Conservation (phyloP, 768 basidiomycete species). For the Tulasnella sp. region DNA sequence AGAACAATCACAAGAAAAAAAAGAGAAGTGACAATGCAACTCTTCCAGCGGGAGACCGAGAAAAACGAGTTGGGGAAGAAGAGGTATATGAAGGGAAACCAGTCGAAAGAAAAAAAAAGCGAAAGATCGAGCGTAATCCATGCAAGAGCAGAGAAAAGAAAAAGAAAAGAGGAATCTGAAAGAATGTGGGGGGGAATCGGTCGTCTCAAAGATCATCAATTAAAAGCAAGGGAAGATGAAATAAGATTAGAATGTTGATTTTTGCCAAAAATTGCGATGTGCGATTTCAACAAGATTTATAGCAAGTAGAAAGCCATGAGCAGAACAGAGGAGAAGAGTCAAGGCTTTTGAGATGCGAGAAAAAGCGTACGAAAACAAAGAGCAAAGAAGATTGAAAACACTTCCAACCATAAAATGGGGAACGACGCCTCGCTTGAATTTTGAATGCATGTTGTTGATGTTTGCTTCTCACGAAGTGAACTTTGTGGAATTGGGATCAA, state of each 20-base stretch:
- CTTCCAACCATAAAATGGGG: conserved; percentile 3
- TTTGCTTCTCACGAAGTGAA: neutral
- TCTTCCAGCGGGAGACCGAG: conserved; percentile 5
- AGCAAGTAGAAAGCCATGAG: neutral
- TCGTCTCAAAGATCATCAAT: neutral
- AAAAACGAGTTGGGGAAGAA: neutral
- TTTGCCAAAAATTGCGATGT: too few relatives aligned
- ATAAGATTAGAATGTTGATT: too few relatives aligned
- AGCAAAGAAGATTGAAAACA: conserved; percentile 62
- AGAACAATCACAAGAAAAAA: too few relatives aligned
- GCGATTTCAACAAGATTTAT: neutral
- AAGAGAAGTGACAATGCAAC: neutral
- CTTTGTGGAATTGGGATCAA: neutral
- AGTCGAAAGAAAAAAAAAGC: neutral
- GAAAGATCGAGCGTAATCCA: neutral
- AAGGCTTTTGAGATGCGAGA: conserved; percentile 35
- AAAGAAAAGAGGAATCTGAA: neutral
- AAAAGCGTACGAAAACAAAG: conserved; percentile 64
- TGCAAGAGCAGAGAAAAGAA: neutral
- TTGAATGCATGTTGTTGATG: neutral
- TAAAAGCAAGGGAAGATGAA: neutral
- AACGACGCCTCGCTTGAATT: conserved; percentile 11
- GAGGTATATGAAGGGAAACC: neutral
- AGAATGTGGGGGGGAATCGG: neutral
- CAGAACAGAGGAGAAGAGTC: neutral